Base-by-base conservation (phyloP, 768 basidiomycete genomes). In the Mycena rebaudengoi region DNA sequence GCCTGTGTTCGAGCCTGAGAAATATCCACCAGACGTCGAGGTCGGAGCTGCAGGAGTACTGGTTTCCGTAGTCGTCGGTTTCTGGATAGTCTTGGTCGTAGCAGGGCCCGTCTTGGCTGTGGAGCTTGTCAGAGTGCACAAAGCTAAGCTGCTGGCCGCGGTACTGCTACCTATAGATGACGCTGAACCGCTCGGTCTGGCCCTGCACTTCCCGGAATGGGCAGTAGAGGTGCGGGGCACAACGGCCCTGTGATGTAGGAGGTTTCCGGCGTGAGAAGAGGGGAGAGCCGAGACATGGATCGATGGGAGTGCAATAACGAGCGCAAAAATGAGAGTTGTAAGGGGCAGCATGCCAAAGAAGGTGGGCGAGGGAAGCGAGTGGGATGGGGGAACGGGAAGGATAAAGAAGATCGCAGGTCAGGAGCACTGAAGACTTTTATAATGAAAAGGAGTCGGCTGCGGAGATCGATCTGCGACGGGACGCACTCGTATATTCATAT, bases 1-100 rank as follows among this genome's bases (percentile, higher is more conserved):
- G 18, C 90, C 89, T 2, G 69, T 67, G 59, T 88, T 83, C 0
- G 77, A 80, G 20, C 88, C 88, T 23, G n/a, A n/a, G n/a, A n/a
- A n/a, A n/a, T n/a, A n/a, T n/a, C n/a, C n/a, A n/a, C n/a, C n/a
- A n/a, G n/a, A n/a, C n/a, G n/a, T n/a, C n/a, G n/a, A n/a, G n/a
- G n/a, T n/a, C n/a, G n/a, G n/a, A n/a, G n/a, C n/a, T n/a, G n/a
- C n/a, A n/a, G n/a, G n/a, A n/a, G n/a, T n/a, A n/a, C n/a, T n/a
- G n/a, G n/a, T n/a, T n/a, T n/a, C n/a, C n/a, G n/a, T n/a, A n/a
- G n/a, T n/a, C n/a, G n/a, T n/a, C n/a, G n/a, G n/a, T n/a, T n/a
- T n/a, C n/a, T n/a, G n/a, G n/a, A n/a, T n/a, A n/a, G n/a, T n/a
- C n/a, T n/a, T n/a, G n/a, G n/a, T n/a, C n/a, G n/a, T n/a, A n/a